phyloP scores from a whole-genome alignment of 2,329 filamentous ascomycete species.

The Colletotrichum godetiae region DNA sequence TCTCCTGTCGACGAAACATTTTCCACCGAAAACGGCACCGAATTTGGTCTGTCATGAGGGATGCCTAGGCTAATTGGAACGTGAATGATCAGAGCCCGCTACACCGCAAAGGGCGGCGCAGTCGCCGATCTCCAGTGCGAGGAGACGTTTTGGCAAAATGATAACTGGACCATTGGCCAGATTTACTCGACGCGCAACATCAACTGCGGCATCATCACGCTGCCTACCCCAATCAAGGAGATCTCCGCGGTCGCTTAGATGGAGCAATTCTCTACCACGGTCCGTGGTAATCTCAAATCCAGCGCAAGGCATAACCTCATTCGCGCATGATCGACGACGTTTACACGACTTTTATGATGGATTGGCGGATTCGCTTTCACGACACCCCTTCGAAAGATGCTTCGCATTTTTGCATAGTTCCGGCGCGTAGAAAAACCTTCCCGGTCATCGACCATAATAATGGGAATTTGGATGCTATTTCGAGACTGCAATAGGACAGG shows the following conservation, averaged over 20 bases:
- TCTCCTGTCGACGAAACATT: too few species aligned
- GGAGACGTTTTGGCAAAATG: constrained; percentile 43
- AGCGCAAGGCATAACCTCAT: background rate
- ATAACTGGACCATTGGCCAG: constrained; percentile 45
- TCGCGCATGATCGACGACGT: background rate
- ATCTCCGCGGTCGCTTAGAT: constrained; percentile 42
- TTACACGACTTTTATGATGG: background rate
- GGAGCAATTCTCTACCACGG: background rate
- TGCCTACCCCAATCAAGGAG: constrained; percentile 40
- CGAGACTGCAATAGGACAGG: background rate
- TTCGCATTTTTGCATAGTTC: background rate
- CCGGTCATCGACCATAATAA: background rate
- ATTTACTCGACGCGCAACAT: constrained; percentile 45
- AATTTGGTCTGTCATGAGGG: background rate
- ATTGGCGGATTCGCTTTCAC: background rate
- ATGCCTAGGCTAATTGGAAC: background rate
- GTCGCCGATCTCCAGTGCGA: constrained; percentile 44
- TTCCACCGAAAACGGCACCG: too few species aligned
- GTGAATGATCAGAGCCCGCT: constrained; percentile 38
- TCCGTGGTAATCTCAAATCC: background rate
- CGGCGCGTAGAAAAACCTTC: background rate
- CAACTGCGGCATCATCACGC: constrained; percentile 42
- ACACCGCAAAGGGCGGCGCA: constrained; percentile 42
- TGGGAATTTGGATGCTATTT: background rate
- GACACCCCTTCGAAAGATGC: background rate